These are phyloP conservation scores for Auxenochlorella pyrenoidosa DNA, from an alignment of 139 green algal genomes.

Conservation along the genomic window DNA sequence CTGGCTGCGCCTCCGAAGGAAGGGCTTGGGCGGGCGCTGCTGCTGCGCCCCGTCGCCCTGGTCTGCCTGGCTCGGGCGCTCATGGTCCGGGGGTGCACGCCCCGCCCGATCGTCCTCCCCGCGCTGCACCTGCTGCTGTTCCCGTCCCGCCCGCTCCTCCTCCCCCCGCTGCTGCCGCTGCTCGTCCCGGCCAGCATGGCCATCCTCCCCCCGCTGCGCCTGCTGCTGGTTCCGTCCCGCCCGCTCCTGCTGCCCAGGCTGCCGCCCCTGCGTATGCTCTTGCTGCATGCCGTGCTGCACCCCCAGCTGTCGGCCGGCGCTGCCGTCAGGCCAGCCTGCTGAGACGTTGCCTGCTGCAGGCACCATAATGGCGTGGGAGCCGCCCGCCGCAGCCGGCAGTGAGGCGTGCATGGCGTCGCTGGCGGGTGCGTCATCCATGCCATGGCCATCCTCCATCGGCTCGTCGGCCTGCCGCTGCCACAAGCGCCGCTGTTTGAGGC, in stretches of 20 bases:
- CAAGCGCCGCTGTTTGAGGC: constrained; percentile 25
- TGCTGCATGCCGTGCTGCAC: neutral
- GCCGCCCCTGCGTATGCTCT: neutral
- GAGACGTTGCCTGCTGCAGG: neutral
- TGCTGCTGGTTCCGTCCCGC: neutral
- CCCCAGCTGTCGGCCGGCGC: neutral
- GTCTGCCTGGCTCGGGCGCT: neutral
- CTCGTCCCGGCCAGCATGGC: neutral
- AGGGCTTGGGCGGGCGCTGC: neutral
- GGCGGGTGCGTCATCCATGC: too few species aligned
- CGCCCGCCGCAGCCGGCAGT: neutral
- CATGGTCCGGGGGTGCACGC: neutral
- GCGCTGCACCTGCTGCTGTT: neutral
- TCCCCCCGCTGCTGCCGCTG: too few species aligned
- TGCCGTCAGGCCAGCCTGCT: neutral
- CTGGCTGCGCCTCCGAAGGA: constrained; percentile 14
- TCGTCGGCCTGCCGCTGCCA: neutral
- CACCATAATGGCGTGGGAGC: neutral
- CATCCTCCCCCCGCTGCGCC: neutral
- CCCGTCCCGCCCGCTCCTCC: neutral
- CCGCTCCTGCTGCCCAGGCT: neutral
- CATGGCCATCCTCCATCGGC: neutral
- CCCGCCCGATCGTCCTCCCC: neutral
- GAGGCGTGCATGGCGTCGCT: neutral
- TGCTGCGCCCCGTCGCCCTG: neutral